Evolutionary conservation across 768 basidiomycete species (phyloP).

Genomic region (Mycena sanguinolenta): DNA sequence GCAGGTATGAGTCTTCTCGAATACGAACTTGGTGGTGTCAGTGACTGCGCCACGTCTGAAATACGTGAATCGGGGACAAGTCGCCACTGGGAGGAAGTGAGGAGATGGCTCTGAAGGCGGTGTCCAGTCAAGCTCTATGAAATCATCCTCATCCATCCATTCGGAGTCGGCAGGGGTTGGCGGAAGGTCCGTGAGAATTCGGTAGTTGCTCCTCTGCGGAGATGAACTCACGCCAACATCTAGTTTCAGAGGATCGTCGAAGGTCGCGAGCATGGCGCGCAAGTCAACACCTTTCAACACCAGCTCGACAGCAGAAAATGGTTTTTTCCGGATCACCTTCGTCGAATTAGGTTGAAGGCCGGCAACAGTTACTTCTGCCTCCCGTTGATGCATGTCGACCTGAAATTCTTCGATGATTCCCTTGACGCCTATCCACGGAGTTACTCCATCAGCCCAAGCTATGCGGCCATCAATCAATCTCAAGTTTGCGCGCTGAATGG

Average conservation of each 20-base stretch:
- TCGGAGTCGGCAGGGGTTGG: conserved; percentile 57
- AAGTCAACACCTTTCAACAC: conserved; percentile 82
- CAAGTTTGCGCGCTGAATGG: conserved; percentile 6
- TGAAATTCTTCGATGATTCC: conserved; percentile 84
- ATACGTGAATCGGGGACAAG: conserved; percentile 87
- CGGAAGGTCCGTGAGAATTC: conserved; percentile 60
- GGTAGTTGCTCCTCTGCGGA: conserved; percentile 62
- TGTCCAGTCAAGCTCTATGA: conserved; percentile 81
- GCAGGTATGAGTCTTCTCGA: conserved; percentile 87
- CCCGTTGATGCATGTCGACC: conserved; percentile 93
- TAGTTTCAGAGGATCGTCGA: conserved; percentile 79
- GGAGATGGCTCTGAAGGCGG: conserved; percentile 68
- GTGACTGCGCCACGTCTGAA: conserved; percentile 70
- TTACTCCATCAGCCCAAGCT: conserved; percentile 86
- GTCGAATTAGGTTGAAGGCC: conserved; percentile 70
- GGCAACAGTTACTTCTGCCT: conserved; percentile 78
- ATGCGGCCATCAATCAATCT: conserved; percentile 22
- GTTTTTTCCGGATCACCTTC: conserved; percentile 78
- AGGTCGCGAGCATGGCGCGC: conserved; percentile 83
- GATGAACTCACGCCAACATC: conserved; percentile 62
- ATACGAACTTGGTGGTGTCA: conserved; percentile 84
- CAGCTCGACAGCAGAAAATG: conserved; percentile 91
- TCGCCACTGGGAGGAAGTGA: conserved; percentile 78
- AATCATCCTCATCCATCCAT: conserved; percentile 89
- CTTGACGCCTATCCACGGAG: conserved; percentile 88